Conservation (phyloP, 1,139 yeast genomes). For the Magnusiomyces paraingens region DNA sequence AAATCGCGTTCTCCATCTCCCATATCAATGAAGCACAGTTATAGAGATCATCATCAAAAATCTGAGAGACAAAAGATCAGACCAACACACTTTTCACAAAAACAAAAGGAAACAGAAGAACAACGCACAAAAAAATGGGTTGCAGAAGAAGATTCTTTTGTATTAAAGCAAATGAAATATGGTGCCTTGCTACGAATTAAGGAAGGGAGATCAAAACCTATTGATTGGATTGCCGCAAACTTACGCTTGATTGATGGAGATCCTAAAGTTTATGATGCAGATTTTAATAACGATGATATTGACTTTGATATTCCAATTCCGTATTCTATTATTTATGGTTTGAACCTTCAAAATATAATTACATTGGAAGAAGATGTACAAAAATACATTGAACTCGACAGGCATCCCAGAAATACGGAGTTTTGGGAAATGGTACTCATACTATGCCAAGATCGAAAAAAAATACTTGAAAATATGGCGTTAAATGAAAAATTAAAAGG, state of each 20-base stretch:
- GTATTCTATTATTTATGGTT: conserved; percentile 19
- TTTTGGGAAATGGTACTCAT: conserved; percentile 23
- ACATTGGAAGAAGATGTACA: conserved; percentile 18
- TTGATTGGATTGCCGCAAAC: conserved; percentile 28
- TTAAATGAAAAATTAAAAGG: conserved; percentile 7
- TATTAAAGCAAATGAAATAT: conserved; percentile 29
- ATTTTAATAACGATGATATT: conserved; percentile 17
- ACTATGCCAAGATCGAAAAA: conserved; percentile 11
- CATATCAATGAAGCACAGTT: no score
- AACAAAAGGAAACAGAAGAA: conserved; percentile 19
- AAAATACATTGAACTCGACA: conserved; percentile 23
- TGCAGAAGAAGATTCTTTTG: conserved; percentile 32
- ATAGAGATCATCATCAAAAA: no score
- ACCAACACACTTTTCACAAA: conserved; percentile 8
- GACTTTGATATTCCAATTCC: conserved; percentile 24
- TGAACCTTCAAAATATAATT: conserved; percentile 17
- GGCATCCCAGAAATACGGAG: conserved; percentile 15
- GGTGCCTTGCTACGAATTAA: conserved; percentile 31
- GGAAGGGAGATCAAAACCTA: conserved; percentile 26
- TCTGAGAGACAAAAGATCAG: background rate
- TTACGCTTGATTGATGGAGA: conserved; percentile 22
- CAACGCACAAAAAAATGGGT: conserved; percentile 27
- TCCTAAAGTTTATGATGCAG: conserved; percentile 18
- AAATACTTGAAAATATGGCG: background rate
- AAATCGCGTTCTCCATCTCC: no score